Evolutionary conservation across 2,329 filamentous ascomycete species (phyloP).

Genomic region (Fusarium austroafricanum): DNA sequence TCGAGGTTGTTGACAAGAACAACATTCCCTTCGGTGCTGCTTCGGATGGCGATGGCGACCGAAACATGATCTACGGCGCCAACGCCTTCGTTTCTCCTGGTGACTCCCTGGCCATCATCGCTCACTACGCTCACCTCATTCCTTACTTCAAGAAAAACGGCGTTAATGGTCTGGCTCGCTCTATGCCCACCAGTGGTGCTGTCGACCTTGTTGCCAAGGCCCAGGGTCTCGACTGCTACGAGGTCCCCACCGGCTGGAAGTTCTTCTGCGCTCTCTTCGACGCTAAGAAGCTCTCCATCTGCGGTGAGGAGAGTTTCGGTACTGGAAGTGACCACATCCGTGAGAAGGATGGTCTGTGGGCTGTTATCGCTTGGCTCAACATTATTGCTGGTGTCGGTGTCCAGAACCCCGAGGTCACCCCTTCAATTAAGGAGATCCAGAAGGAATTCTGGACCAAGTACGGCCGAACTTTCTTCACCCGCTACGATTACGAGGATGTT

Average conservation of each 20-base stretch:
- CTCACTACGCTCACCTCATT: conserved; percentile 94
- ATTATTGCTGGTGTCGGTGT: conserved; percentile 95
- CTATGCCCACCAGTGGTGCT: conserved; percentile 96
- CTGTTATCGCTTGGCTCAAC: conserved; percentile 97
- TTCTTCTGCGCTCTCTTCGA: conserved; percentile 98
- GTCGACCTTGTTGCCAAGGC: conserved; percentile 97
- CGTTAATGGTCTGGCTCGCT: conserved; percentile 93
- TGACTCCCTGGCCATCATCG: conserved; percentile 97
- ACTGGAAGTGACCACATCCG: conserved; percentile 99
- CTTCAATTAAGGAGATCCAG: conserved; percentile 96
- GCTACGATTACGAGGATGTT: conserved; percentile 97
- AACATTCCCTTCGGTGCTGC: conserved; percentile 96
- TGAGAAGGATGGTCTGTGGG: conserved; percentile 99
- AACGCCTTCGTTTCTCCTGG: conserved; percentile 96
- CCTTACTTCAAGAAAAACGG: conserved; percentile 99
- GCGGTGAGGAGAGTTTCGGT: conserved; percentile 97
- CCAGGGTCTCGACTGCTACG: conserved; percentile 90
- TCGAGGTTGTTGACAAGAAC: conserved; percentile 91
- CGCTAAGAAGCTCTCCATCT: conserved; percentile 95
- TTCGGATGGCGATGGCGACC: conserved; percentile 96
- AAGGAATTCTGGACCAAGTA: conserved; percentile 97
- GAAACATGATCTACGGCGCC: conserved; percentile 99
- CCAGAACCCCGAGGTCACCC: conserved; percentile 80
- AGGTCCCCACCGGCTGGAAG: conserved; percentile 99
- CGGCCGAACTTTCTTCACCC: conserved; percentile 98